Evolutionary conservation across 2,329 filamentous ascomycete species (phyloP).

Genomic region (Grosmannia clavigera): DNA sequence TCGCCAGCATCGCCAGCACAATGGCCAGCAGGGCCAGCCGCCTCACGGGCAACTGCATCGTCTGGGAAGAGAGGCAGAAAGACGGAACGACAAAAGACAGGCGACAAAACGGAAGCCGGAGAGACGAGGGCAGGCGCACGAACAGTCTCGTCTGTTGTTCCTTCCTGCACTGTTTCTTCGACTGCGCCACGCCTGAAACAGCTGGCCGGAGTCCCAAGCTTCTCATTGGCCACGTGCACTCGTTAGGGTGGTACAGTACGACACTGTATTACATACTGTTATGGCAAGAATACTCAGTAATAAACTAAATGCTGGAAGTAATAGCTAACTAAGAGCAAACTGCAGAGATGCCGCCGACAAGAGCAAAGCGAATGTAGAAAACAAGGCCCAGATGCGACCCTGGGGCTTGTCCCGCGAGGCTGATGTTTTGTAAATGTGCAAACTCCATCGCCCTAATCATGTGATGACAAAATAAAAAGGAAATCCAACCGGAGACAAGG

Average conservation of each 20-base stretch:
- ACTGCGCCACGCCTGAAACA: neutral
- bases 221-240: neutral
- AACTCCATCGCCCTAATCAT: neutral
- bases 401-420: neutral
- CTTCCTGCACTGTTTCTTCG: neutral
- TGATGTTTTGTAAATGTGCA: neutral
- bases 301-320: neutral
- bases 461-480: neutral
- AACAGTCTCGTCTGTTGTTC: neutral
- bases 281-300: no score
- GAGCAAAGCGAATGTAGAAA: neutral
- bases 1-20: conserved; percentile 24
- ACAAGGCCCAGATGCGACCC: neutral
- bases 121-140: no score
- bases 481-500: neutral
- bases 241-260: neutral
- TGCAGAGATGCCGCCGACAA: neutral
- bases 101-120: neutral
- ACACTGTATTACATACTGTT: neutral
- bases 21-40: neutral
- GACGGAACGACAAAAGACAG: neutral
- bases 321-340: neutral
- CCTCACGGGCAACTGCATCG: neutral
- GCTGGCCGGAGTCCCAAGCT: neutral
- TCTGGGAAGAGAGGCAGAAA: neutral